These are phyloP conservation scores for Nosema granulosis DNA, from an alignment of 371 early-diverging fungal genomes.

Conservation along the genomic window DNA sequence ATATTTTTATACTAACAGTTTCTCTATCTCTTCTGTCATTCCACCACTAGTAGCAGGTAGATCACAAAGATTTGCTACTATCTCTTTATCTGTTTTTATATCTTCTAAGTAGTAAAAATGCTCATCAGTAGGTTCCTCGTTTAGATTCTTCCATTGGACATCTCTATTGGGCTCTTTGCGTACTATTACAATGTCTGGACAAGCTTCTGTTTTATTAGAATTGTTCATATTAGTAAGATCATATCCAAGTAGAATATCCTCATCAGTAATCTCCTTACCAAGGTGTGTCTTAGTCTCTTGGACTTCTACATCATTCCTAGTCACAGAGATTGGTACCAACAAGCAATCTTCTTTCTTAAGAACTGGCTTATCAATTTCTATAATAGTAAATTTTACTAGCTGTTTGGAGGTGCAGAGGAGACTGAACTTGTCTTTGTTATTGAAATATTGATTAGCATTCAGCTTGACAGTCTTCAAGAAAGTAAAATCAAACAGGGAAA, in stretches of 20 bases:
- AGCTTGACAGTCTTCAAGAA: constrained; percentile 41
- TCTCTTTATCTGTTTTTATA: constrained; percentile 53
- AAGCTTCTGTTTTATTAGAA: constrained; percentile 8
- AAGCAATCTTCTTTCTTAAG: neutral
- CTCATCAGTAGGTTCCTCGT: constrained; percentile 27
- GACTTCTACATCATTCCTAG: constrained; percentile 23
- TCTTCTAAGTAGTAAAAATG: constrained; percentile 58
- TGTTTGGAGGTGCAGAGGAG: constrained; percentile 45
- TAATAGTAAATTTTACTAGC: constrained; percentile 52
- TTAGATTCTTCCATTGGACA: constrained; percentile 40
- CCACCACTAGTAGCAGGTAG: constrained; percentile 8
- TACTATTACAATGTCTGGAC: constrained; percentile 41
- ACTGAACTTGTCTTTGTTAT: constrained; percentile 46
- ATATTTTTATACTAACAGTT: constrained; percentile 12
- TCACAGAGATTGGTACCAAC: constrained; percentile 34
- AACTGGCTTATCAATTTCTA: constrained; percentile 33
- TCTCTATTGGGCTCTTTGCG: constrained; percentile 29
- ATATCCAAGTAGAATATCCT: constrained; percentile 58
- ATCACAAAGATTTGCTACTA: constrained; percentile 40
- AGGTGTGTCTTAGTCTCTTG: constrained; percentile 31
- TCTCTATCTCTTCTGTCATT: constrained; percentile 34
- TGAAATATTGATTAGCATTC: constrained; percentile 48
- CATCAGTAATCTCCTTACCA: constrained; percentile 46
- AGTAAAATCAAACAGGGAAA: constrained; percentile 52
- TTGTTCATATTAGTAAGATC: constrained; percentile 28